These are phyloP conservation scores for Saccharomyces hybrid DNA, from an alignment of 1,139 yeast species.

Conservation along the genomic window DNA sequence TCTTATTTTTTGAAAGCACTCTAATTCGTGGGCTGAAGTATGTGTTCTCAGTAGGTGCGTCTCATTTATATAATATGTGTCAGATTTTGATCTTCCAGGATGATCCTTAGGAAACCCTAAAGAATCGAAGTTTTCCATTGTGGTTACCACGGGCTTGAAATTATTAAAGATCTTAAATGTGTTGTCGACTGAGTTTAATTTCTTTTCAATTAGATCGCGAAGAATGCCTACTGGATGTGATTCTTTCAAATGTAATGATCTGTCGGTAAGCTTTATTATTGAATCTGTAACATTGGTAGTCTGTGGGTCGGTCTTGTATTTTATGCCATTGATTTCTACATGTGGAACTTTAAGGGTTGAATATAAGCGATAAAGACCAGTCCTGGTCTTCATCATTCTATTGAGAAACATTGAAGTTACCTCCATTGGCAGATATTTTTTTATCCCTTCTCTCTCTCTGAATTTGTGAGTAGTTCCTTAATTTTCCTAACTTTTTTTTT, in stretches of 20 bases:
- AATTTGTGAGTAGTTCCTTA: not conserved
- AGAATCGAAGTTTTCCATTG: conserved; percentile 79
- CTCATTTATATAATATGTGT: conserved; percentile 81
- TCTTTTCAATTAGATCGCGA: conserved; percentile 61
- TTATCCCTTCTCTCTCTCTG: not conserved
- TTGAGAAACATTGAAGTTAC: not conserved
- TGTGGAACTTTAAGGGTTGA: not conserved
- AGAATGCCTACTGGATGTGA: conserved; percentile 88
- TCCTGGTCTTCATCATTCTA: not conserved
- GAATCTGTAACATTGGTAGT: conserved; percentile 84
- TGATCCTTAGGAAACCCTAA: conserved; percentile 88
- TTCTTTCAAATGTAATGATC: conserved; percentile 65
- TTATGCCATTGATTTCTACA: conserved; percentile 41
- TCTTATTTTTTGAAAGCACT: conserved; percentile 47
- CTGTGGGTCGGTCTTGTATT: conserved; percentile 51
- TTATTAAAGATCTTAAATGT: conserved; percentile 59
- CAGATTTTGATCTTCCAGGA: conserved; percentile 88
- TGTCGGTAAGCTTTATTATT: conserved; percentile 59
- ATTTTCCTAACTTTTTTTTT: not conserved
- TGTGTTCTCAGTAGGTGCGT: conserved; percentile 75
- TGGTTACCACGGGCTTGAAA: conserved; percentile 77
- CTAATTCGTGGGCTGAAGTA: conserved; percentile 93
- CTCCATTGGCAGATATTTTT: not conserved
- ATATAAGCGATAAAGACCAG: not conserved
- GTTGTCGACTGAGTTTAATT: conserved; percentile 61